Evolutionary conservation across 2,329 filamentous ascomycete genomes (phyloP), one percentile per base, ranked within the genome.

Genomic region (Calonectria hawksworthii): DNA sequence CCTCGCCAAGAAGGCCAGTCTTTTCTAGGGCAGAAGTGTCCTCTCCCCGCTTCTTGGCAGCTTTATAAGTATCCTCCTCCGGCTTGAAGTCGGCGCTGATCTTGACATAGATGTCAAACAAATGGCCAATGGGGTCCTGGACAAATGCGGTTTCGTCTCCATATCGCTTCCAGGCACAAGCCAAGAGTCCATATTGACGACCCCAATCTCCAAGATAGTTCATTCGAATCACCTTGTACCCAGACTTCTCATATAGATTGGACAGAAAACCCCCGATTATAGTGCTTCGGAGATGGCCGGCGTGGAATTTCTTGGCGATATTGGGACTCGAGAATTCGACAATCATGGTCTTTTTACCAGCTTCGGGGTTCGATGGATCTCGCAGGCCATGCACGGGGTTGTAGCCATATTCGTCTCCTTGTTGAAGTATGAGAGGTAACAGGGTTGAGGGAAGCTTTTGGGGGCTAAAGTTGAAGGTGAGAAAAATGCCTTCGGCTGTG

Each of bases 191-290:
- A 63, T 90, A 94, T 81, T 94, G 93, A 84, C 94, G 94, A 30
- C 94, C 94, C 94, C 94, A 96, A 82, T 96, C 94, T 44, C 94
- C 94, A 0, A 95, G 88, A 81, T 95, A 96, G 85, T 95, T 95
- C 87, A 95, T 90, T 30, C 91, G 88, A 56, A 92, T 84, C 0
- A 95, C 93, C 44, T 95, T 91, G 92, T 93, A 95, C 26, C 93
- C 94, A 66, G 92, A 91, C 23, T 85, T 88, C 79, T 93, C 88
- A 82, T 95, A 94, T 3, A 95, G 83, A 80, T 95, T 95, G 28
- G 92, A 88, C 26, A 95, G 18, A 38, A 54, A 74, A 16, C 54
- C 73, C 0, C 73, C 73, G 16, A 74, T 72, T 54, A 74, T 68
- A 36, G 73, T 71, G 56, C 73, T 74, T 9, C 73, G 68, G 2